Conservation (phyloP, 768 basidiomycete genomes). For the Candolleomyces aberdarensis region DNA sequence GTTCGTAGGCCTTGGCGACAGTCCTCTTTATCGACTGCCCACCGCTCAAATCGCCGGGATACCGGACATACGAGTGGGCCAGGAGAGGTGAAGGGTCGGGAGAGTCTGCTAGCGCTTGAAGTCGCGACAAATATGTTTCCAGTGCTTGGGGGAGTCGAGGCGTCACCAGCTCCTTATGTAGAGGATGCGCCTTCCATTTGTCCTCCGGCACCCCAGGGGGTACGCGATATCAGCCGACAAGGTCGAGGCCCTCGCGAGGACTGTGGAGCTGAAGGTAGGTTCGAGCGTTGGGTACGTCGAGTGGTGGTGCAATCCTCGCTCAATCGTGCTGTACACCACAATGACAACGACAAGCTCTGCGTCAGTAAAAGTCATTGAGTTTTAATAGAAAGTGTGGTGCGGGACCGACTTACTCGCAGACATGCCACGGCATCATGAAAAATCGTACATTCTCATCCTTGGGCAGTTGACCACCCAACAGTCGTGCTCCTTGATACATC, state of each 20-base stretch:
- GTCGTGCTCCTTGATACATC: conserved; percentile 50
- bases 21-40: conserved; percentile 67
- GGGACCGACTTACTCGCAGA: conserved; percentile 60
- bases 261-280: conserved; percentile 66
- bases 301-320: conserved; percentile 56
- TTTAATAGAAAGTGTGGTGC: too few relatives aligned
- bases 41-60: conserved; percentile 78
- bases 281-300: conserved; percentile 59
- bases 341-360: background rate
- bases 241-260: conserved; percentile 58
- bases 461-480: conserved; percentile 56
- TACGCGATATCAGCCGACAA: conserved; percentile 67
- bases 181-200: conserved; percentile 55
- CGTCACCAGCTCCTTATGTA: conserved; percentile 43
- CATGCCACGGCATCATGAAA: conserved; percentile 75
- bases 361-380: background rate
- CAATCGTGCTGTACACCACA: conserved; percentile 42
- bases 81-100: conserved; percentile 52
- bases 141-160: conserved; percentile 45
- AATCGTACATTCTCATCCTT: conserved; percentile 66
- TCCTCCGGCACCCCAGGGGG: conserved; percentile 48
- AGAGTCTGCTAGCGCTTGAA: conserved; percentile 44
- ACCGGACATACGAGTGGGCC: conserved; percentile 80
- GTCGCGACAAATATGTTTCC: conserved; percentile 48
- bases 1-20: conserved; percentile 63